Evolutionary conservation across 78 protist species (phyloP), one percentile per base, ranked within the genome.

Genomic region (Mantamonas sphyraenae): DNA sequence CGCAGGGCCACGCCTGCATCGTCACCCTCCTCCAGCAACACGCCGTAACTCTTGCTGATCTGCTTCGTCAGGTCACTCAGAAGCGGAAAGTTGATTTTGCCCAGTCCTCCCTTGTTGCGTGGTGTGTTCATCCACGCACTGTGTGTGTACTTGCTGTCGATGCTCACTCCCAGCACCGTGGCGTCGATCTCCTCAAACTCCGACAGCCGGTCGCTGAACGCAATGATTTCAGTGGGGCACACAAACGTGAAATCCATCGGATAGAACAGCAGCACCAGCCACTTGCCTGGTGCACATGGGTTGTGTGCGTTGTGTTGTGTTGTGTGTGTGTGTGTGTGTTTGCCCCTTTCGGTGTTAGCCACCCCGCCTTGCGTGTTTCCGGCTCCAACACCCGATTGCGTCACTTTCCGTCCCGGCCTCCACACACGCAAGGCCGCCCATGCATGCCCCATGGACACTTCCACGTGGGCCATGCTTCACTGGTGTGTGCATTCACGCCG

Each of bases 211-310:
- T 76, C 88, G 5, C 39, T 34, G 57, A 84, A 84, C 3, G 79
- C 80, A 3, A 34, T 65, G 59, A 84, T 84, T 59, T 84, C 89
- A 2, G 89, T 79, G 31, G 89, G 89, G 65, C 89, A 84, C 53
- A 80, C 85, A 50, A 79, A 84, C 59, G 89, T 84, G 73, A 79
- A 84, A 65, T 84, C 89, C 26, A 78, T 64, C 2, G 89, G 89
- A 65, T 84, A 71, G 37, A 30, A 68, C 40, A 59, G 31, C 40
- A 59, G 64, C 2, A 59, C 64, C 47, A 34, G 19, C 37, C 40
- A 59, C 64, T 59, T 35, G 64, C 30, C 60, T 55, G 60, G 53
- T 47, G 53, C 53, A n/a, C n/a, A n/a, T n/a, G n/a, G n/a, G n/a
- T n/a, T n/a, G n/a, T n/a, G n/a, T n/a, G n/a, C n/a, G n/a, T n/a